phyloP scores from a whole-genome alignment of 1,284 basidiomycete species.

The Schizophyllum commune region DNA sequence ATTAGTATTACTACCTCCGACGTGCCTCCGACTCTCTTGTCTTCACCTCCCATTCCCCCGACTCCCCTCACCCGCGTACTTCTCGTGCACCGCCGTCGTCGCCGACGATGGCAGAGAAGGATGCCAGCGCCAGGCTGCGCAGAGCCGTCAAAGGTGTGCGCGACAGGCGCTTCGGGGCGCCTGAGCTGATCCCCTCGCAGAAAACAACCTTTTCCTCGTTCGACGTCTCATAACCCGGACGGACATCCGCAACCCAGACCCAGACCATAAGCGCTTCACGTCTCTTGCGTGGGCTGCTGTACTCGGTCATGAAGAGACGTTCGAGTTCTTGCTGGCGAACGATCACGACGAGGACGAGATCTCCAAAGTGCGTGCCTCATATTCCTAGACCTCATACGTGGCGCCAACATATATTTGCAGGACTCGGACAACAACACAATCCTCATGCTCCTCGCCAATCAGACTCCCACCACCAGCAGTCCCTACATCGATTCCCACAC shows the following conservation, averaged over 20 bases:
- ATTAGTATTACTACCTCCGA: background rate
- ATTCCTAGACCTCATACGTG: background rate
- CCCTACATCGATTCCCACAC: constrained; percentile 27
- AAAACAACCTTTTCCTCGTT: constrained; percentile 88
- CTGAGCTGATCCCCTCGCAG: constrained; percentile 34
- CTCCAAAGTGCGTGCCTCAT: constrained; percentile 57
- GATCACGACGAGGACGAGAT: constrained; percentile 90
- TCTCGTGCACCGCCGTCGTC: constrained; percentile 6
- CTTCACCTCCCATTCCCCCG: constrained; percentile 14
- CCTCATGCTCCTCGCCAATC: constrained; percentile 79
- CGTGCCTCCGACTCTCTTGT: constrained; percentile 9
- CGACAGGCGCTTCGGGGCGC: constrained; percentile 1
- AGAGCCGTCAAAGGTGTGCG: constrained; percentile 69
- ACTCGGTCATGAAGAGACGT: constrained; percentile 80
- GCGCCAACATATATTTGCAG: constrained; percentile 31
- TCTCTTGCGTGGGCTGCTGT: constrained; percentile 85
- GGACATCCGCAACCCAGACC: constrained; percentile 85
- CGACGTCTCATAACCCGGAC: constrained; percentile 73
- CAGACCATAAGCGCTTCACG: constrained; percentile 65
- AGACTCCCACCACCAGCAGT: constrained; percentile 45
- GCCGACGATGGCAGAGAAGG: constrained; percentile 68
- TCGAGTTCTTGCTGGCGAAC: constrained; percentile 75
- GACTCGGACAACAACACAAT: constrained; percentile 88
- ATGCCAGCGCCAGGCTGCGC: constrained; percentile 64
- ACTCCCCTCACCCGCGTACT: constrained; percentile 17